Evolutionary conservation across 164 flowering plant genomes (phyloP), one percentile per base, ranked within the genome.

Genomic region (Echeveria elegans): DNA sequence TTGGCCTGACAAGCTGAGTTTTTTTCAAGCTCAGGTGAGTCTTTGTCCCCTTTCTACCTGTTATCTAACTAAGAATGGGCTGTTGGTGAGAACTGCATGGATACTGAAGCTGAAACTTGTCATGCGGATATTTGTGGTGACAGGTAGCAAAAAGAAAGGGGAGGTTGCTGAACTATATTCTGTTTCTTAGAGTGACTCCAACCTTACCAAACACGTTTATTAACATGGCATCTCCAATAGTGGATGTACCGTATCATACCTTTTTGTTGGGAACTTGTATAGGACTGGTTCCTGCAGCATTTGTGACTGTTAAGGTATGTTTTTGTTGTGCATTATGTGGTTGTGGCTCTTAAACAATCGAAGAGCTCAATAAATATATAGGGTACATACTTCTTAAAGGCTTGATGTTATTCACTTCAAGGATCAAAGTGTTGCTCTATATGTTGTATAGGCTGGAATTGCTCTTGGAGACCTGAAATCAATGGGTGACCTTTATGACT

Each of bases 181-280:
- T 94, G 65, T 94, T 94, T 78, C 76, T 94, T n/a, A 84, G 98
- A 75, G 82, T 94, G 30, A 94, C 97, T 1, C 98, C 98, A 6
- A 89, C 98, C 19, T 72, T 94, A 77, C 98, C 98, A n/a, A 94
- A 91, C 74, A 88, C 96, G 40, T 94, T 94, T 65, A 90, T 94
- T 18, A 94, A 91, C 68, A 77, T 94, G 63, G 98, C 97, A n/a
- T n/a, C n/a, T n/a, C n/a, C n/a, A n/a, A n/a, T n/a, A n/a, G n/a
- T n/a, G n/a, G n/a, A n/a, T n/a, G 89, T 94, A 67, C 98, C 97
- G 21, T 94, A 82, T 79, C 91, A 82, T 73, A 91, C 70, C 0
- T 94, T 94, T 86, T 83, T 94, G 75, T 67, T 87, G 19, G 98
- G 83, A 56, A 90, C 98, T 36, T 40, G 79, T 43, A 81, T 94